A percentile compares a stretch with the other conserved stretches of the same genome.
Conservation (phyloP, 2,329 filamentous ascomycete species). For the Diplodia scrobiculata region DNA sequence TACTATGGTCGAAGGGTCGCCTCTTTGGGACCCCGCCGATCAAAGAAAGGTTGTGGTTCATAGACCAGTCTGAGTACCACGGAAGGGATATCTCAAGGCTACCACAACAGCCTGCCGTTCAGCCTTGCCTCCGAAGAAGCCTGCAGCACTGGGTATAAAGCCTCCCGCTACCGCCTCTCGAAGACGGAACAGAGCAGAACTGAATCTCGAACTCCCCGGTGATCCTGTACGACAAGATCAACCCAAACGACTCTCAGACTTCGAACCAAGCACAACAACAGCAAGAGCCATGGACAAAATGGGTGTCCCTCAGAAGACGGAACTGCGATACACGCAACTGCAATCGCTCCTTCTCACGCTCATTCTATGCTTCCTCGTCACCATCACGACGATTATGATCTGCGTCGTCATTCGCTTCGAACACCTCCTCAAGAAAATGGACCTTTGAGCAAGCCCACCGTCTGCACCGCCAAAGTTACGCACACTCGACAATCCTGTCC, state of each 20-base stretch:
- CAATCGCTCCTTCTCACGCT: neutral
- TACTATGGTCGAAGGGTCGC: neutral
- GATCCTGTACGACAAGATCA: neutral
- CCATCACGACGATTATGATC: neutral
- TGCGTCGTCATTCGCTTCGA: neutral
- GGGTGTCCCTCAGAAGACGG: neutral
- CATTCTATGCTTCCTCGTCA: slow-evolving; percentile 3
- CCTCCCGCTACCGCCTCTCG: neutral
- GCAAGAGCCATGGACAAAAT: neutral
- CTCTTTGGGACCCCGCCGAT: neutral
- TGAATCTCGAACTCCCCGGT: neutral
- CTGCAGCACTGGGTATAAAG: neutral
- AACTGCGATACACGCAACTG: neutral
- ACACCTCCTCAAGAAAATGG: neutral
- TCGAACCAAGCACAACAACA: no score
- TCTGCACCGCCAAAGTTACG: neutral
- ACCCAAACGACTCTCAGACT: neutral
- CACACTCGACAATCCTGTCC: neutral
- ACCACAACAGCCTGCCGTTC: neutral
- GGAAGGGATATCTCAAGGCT: neutral
- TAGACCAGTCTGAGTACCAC: neutral
- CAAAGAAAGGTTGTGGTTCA: neutral
- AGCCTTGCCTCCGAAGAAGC: neutral
- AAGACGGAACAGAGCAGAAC: neutral
- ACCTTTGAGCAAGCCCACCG: neutral